Evolutionary conservation across 1,284 basidiomycete genomes (phyloP).

Genomic region (Xanthoconium separans): DNA sequence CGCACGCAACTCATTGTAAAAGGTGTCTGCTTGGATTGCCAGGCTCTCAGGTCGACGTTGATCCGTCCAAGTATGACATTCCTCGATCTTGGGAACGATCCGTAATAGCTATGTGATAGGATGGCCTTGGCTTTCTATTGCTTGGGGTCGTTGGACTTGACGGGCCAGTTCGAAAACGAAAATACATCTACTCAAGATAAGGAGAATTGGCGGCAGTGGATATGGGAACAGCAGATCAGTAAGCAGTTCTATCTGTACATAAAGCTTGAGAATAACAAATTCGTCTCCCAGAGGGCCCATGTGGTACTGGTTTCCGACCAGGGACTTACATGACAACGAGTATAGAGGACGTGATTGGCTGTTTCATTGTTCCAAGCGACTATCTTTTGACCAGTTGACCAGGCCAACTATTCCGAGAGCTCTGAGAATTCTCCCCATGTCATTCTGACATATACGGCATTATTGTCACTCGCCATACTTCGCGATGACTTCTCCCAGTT

Average conservation of each 20-base stretch:
- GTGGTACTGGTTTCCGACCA: slow-evolving; percentile 75
- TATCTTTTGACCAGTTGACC: slow-evolving; percentile 9
- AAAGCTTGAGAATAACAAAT: background rate
- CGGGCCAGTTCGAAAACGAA: slow-evolving; percentile 49
- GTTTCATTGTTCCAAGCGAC: slow-evolving; percentile 3
- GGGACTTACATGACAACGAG: slow-evolving; percentile 62
- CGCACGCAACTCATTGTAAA: slow-evolving; percentile 54
- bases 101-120: slow-evolving; percentile 40
- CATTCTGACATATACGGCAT: slow-evolving; percentile 91
- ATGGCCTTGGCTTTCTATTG: slow-evolving; percentile 86
- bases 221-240: slow-evolving; percentile 83
- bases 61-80: slow-evolving; percentile 52
- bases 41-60: slow-evolving; percentile 51
- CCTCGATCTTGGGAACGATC: slow-evolving; percentile 9
- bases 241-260: slow-evolving; percentile 20
- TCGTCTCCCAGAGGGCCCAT: slow-evolving; percentile 38
- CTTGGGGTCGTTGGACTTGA: slow-evolving; percentile 74
- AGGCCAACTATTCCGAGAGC: slow-evolving; percentile 39
- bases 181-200: slow-evolving; percentile 52
- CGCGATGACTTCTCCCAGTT: slow-evolving; percentile 75
- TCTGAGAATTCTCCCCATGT: slow-evolving; percentile 71
- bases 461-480: slow-evolving; percentile 78
- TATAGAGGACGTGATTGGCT: slow-evolving; percentile 5
- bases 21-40: slow-evolving; percentile 59
- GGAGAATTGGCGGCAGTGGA: slow-evolving; percentile 75